Evolutionary conservation across 2,329 filamentous ascomycete genomes (phyloP), one percentile per base, ranked within the genome.

Genomic region (Alternaria longipes): DNA sequence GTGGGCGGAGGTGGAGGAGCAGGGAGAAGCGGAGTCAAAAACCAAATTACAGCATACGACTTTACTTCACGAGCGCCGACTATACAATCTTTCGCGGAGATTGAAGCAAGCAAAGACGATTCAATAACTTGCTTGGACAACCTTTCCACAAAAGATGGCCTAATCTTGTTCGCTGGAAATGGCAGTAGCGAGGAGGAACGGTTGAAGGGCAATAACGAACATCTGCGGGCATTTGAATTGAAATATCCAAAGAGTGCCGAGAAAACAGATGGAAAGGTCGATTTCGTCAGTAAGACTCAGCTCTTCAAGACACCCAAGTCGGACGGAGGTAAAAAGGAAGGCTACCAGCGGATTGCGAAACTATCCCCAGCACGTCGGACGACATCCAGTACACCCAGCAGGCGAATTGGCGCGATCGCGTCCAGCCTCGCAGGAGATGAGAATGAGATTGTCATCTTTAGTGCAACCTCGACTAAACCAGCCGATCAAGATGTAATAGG

Each of bases 101-200:
- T 94, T 73, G 89, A 93, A 60, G 87, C 97, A 50, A 91, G 91
- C 69, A 88, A 94, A 74, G 94, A 97, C 81, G 94, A 98, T 80
- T 96, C 91, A 58, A 92, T 97, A 60, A 93, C 91, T 66, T 94
- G 91, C 56, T 84, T 97, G 51, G 92, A 89, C 42, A 87, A 90
- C 54, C 89, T 92, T 8, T 66, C 85, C 81, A 74, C 85, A 73
- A 79, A 86, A 82, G 79, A 89, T 84, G 70, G 83, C 75, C 53
- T 86, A 74, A 76, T 84, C 73, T 66, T 85, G 69, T 74, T 91
- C 67, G 92, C 93, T 26, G 73, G 73, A 34, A 90, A 97, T 81
- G 97, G 97, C 78, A 93, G 92, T 60, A 91, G 90, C 60, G 84
- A 88, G 47, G 85, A 85, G 6, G 89, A 93, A 59, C 85, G 94